These are phyloP conservation scores for Skeletonema potamos DNA, from an alignment of 108 stramenopile genomes.

Conservation along the genomic window DNA sequence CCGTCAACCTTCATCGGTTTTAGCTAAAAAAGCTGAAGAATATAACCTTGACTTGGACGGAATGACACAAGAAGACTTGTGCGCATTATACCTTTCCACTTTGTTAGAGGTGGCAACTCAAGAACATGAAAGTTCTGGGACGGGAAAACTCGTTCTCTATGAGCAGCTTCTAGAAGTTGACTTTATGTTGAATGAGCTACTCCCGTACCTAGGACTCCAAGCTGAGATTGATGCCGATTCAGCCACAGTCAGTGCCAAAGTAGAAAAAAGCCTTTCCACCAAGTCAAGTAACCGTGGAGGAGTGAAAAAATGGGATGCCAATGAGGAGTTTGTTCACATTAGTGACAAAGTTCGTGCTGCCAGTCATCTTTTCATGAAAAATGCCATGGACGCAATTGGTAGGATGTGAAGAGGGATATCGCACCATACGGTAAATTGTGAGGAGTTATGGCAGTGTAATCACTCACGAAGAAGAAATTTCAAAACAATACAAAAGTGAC, in stretches of 20 bases:
- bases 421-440: background rate
- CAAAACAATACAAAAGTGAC: background rate
- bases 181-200: background rate
- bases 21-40: background rate
- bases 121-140: background rate
- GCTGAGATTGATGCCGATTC: background rate
- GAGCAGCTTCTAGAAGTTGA: background rate
- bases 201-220: background rate
- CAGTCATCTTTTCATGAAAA: background rate
- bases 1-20: background rate
- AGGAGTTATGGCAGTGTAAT: background rate
- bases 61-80: background rate
- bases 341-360: background rate
- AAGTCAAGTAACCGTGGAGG: background rate
- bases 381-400: background rate
- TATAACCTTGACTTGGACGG: background rate
- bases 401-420: background rate
- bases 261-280: background rate
- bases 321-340: background rate
- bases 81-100: conserved; percentile 6
- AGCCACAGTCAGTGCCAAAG: background rate
- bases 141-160: background rate
- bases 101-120: background rate
- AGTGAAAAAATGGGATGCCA: background rate
- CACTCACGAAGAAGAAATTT: background rate